Conservation (phyloP, 306 rosid genomes). For the Astragalus glycyphyllos region DNA sequence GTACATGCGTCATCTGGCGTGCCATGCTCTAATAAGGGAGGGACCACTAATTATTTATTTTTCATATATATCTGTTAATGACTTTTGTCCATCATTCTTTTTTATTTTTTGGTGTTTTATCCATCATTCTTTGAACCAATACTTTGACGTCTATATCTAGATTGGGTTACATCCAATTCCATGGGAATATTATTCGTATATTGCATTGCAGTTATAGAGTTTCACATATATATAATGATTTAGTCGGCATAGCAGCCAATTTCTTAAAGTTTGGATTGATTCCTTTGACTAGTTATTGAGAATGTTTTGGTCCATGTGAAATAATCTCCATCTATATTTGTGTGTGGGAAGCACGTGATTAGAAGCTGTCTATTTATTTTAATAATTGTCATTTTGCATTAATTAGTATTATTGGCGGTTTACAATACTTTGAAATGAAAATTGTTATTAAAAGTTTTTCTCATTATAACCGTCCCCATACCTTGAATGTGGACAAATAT, state of each 20-base stretch:
- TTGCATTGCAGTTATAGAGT: neutral
- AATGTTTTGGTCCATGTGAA: slow-evolving; percentile 26
- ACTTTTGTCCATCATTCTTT: slow-evolving; percentile 46
- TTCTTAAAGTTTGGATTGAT: slow-evolving; percentile 12
- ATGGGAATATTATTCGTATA: slow-evolving; percentile 51
- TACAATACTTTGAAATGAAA: neutral
- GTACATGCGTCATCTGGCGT: slow-evolving; percentile 38
- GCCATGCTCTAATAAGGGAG: slow-evolving; percentile 39
- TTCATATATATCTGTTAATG: slow-evolving; percentile 35
- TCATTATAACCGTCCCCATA: neutral
- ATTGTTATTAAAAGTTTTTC: neutral
- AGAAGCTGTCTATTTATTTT: neutral
- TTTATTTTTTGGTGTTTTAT: slow-evolving; percentile 4
- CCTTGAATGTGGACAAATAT: neutral
- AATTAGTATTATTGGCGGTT: neutral
- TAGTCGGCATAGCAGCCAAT: slow-evolving; percentile 14
- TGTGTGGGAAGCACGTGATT: slow-evolving; percentile 2
- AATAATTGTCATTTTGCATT: neutral
- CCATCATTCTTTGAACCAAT: slow-evolving; percentile 46
- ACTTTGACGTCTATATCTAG: slow-evolving; percentile 50
- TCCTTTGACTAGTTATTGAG: slow-evolving; percentile 6
- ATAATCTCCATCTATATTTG: neutral
- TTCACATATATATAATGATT: neutral
- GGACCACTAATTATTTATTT: slow-evolving; percentile 21
- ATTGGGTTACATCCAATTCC: slow-evolving; percentile 38